These are phyloP conservation scores for Picochlorum sp. DNA, from an alignment of 139 green algal genomes.

Conservation along the genomic window DNA sequence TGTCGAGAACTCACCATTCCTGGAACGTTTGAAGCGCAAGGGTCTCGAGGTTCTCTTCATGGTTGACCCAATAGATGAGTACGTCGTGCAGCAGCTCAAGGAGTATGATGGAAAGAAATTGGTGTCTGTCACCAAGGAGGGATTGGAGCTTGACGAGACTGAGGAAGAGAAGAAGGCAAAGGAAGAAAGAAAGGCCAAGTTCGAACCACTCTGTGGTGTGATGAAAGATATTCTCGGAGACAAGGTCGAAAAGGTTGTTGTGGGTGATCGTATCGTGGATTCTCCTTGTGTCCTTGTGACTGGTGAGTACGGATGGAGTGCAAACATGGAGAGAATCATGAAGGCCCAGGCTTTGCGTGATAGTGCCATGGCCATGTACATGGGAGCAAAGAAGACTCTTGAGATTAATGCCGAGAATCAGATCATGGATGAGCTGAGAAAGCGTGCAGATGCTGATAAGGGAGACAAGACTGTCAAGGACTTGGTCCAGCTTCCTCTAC, in stretches of 20 bases:
- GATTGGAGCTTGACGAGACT: conserved; percentile 67
- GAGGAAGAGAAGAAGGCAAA: conserved; percentile 64
- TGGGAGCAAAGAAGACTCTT: conserved; percentile 98
- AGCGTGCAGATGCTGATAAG: conserved; percentile 26
- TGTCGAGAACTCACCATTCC: conserved; percentile 98
- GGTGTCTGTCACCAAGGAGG: conserved; percentile 96
- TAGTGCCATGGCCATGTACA: conserved; percentile 94
- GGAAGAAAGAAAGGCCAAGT: conserved; percentile 93
- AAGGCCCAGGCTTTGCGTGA: conserved; percentile 96
- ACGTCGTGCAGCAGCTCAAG: conserved; percentile 99
- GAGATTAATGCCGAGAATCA: conserved; percentile 98
- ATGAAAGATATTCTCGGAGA: conserved; percentile 99
- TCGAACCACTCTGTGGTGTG: conserved; percentile 87
- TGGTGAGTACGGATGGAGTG: conserved; percentile 98
- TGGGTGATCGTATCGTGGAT: conserved; percentile 97
- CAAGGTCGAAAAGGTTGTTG: conserved; percentile 83
- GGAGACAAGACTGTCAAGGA: conserved; percentile 99
- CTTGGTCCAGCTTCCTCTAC: conserved; percentile 94
- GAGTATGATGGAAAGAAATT: conserved; percentile 99
- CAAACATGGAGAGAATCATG: conserved; percentile 99
- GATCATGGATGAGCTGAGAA: conserved; percentile 80
- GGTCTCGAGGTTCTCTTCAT: conserved; percentile 99
- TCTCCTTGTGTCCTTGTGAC: conserved; percentile 98
- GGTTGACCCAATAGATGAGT: conserved; percentile 99
- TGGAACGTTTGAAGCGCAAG: conserved; percentile 95